Percentiles rank a stretch among this genome's conserved stretches.
Conservation (phyloP, 495 filamentous ascomycete species). For the Aspergillus conjunctus region DNA sequence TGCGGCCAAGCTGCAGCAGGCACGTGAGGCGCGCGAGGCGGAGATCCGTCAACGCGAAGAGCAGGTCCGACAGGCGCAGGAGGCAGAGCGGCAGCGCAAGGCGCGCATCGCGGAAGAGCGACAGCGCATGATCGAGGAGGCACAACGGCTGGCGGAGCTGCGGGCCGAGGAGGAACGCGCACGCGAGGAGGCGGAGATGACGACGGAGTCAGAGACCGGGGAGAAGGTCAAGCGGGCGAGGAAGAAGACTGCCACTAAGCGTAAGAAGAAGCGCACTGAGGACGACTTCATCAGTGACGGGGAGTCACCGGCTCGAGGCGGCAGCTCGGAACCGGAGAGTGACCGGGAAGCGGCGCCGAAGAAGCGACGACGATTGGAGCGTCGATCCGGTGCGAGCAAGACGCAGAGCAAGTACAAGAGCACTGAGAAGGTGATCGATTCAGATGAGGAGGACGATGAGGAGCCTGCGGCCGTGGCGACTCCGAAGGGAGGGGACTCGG, state of each 20-base stretch:
- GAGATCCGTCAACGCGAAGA: conserved; percentile 76
- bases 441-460: conserved; percentile 61
- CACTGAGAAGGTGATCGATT: conserved; percentile 76
- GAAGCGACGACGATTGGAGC: conserved; percentile 54
- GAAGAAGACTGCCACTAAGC: conserved; percentile 51
- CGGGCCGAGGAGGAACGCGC: conserved; percentile 72
- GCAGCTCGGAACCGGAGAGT: conserved; percentile 29
- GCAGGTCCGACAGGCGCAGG: conserved; percentile 63
- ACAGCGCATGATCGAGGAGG: conserved; percentile 72
- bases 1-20: conserved; percentile 75
- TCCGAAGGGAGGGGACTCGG: conserved; percentile 33
- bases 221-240: conserved; percentile 74
- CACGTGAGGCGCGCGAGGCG: conserved; percentile 72
- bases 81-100: conserved; percentile 67
- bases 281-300: conserved; percentile 32
- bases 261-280: conserved; percentile 64
- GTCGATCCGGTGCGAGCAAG: conserved; percentile 56
- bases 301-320: conserved; percentile 15
- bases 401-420: conserved; percentile 75
- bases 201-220: conserved; percentile 75
- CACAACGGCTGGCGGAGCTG: conserved; percentile 67
- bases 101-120: conserved; percentile 81
- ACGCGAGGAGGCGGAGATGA: conserved; percentile 69
- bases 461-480: conserved; percentile 24
- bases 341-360: conserved; percentile 46